Evolutionary conservation across 108 stramenopile genomes (phyloP).

Genomic region (Cyclostephanos tholiformis): DNA sequence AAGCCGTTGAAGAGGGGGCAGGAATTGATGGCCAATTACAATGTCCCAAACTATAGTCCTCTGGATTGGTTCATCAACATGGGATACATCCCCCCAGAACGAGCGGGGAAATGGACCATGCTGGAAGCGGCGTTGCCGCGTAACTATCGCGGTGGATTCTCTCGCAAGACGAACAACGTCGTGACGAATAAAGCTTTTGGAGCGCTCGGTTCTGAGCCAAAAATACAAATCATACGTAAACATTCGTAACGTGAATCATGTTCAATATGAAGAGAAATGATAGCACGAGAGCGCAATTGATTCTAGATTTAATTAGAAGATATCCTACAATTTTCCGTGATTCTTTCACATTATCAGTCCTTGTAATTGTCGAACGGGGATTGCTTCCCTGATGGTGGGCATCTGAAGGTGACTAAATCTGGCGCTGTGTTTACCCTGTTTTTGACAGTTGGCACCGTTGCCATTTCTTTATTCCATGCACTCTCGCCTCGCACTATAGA

Average conservation of each 20-base stretch:
- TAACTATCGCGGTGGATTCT: slow-evolving; percentile 31
- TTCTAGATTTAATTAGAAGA: not conserved
- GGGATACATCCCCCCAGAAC: slow-evolving; percentile 85
- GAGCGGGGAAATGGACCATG: slow-evolving; percentile 62
- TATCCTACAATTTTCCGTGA: too few relatives aligned
- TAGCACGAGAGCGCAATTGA: too few relatives aligned
- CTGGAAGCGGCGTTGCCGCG: slow-evolving; percentile 46
- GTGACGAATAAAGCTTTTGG: slow-evolving; percentile 6
- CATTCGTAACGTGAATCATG: slow-evolving; percentile 5
- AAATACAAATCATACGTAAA: slow-evolving; percentile 26
- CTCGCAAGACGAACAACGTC: slow-evolving; percentile 14
- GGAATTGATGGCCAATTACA: slow-evolving; percentile 85
- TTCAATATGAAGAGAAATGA: slow-evolving; percentile 1
- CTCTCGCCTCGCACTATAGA: too few relatives aligned
- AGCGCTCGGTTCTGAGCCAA: slow-evolving; percentile 27
- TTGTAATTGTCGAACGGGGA: too few relatives aligned
- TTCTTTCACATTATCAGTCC: too few relatives aligned
- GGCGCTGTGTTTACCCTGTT: too few relatives aligned
- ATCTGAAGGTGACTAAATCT: too few relatives aligned
- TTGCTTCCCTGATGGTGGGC: too few relatives aligned
- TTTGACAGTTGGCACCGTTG: too few relatives aligned
- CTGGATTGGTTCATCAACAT: slow-evolving; percentile 85
- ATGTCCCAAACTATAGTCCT: slow-evolving; percentile 78
- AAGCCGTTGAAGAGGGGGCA: slow-evolving; percentile 72
- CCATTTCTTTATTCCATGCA: too few relatives aligned